Evolutionary conservation across 1,139 yeast species (phyloP), one percentile per base, ranked within the genome.

Genomic region (Lodderomyces jiufengensis): DNA sequence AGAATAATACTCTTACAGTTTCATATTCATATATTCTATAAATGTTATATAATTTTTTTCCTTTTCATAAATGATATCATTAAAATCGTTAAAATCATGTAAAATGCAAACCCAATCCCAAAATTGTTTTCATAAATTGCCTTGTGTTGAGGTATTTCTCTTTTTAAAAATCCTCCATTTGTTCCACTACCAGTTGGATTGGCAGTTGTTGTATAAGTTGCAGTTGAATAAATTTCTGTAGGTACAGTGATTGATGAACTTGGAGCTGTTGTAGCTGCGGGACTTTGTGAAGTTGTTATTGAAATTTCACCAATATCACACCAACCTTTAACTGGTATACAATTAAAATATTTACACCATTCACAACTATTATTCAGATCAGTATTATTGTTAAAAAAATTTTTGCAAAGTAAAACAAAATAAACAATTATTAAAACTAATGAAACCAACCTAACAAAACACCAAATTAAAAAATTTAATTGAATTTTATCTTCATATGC

Each of bases 331-430:
- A 82, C 84, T 0, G 90, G 90, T 16, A 83, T 55, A 51, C 90
- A 83, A 47, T 78, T 78, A 47, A 83, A 66, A 51, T 82, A 81
- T 54, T 80, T 80, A 61, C 90, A 83, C 90, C 90, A 83, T 10
- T 62, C 55, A 55, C 90, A 81, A 26, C 45, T 44, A 32, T 44
- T 47, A 3, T 46, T 41, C 33, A 66, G 57, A 6, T 69, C 67
- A 6, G 63, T 66, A 29, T 72, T 69, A 25, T 56, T 54, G 26
- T 57, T 55, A 38, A 69, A 69, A 49, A 80, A 77, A 45, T 77
- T 76, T 36, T 60, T 56, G 12, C 67, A 57, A 37, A 83, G 59
- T 12, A 70, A 58, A 11, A 61, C 77, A 51, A 77, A 76, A 54
- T 72, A 79, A 1, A 74, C 62, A 3, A 80, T 54, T 2, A 72